phyloP scores from a whole-genome alignment of 2,329 filamentous ascomycete species.

The Rhinocladiella mackenziei region DNA sequence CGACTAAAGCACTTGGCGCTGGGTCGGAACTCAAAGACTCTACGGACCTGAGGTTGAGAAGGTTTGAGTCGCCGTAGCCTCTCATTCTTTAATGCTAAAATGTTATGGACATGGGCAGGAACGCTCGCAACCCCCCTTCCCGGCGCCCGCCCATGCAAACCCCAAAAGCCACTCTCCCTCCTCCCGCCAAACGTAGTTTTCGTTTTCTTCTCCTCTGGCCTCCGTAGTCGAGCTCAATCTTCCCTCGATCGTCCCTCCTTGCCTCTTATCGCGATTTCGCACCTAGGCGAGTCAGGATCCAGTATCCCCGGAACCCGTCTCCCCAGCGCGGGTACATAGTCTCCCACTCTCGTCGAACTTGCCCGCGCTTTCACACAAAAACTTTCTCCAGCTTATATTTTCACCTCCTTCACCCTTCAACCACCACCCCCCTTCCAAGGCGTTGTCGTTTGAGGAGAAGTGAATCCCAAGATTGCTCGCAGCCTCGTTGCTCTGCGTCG shows the following conservation, averaged over 20 bases:
- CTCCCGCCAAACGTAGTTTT: constrained; percentile 1
- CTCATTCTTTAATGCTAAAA: too few relatives aligned
- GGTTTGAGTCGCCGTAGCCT: too few relatives aligned
- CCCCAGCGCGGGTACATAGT: neutral
- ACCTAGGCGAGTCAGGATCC: neutral
- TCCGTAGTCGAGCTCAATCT: neutral
- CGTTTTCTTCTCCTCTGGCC: neutral
- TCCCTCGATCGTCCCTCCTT: neutral
- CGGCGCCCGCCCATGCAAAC: constrained; percentile 1
- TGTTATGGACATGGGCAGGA: too few relatives aligned
- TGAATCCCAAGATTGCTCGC: neutral
- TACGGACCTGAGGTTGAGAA: constrained; percentile 6
- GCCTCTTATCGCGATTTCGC: too few relatives aligned
- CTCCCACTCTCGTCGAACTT: neutral
- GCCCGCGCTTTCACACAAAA: neutral
- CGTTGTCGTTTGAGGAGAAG: neutral
- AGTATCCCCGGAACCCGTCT: too few relatives aligned
- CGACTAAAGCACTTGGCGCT: constrained; percentile 10
- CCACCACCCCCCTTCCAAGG: neutral
- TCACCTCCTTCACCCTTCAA: neutral
- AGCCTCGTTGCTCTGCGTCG: neutral
- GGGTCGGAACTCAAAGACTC: constrained; percentile 1
- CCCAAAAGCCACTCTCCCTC: neutral
- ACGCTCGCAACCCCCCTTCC: neutral
- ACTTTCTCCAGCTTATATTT: neutral